These are phyloP conservation scores for Saturnispora gosingensis DNA, from an alignment of 805 yeast species.

Conservation along the genomic window DNA sequence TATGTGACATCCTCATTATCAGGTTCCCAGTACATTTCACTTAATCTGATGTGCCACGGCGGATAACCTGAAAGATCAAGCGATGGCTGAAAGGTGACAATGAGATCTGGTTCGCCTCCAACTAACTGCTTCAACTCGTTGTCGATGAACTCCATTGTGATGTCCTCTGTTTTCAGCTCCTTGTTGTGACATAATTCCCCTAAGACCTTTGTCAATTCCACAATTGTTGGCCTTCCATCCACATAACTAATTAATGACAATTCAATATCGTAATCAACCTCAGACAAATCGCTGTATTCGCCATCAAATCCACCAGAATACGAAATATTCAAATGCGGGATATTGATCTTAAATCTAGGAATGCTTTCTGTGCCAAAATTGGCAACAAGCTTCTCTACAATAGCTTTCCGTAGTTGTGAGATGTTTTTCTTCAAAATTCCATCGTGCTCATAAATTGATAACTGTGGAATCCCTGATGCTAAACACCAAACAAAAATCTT, in stretches of 20 bases:
- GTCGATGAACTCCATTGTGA: slow-evolving; percentile 68
- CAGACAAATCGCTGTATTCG: slow-evolving; percentile 23
- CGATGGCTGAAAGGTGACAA: slow-evolving; percentile 76
- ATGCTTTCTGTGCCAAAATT: slow-evolving; percentile 67
- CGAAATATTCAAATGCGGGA: slow-evolving; percentile 57
- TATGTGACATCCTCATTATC: slow-evolving; percentile 76
- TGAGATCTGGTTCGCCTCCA: slow-evolving; percentile 87
- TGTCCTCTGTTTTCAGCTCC: slow-evolving; percentile 54
- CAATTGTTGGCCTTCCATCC: slow-evolving; percentile 88
- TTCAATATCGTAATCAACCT: slow-evolving; percentile 40
- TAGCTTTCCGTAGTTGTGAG: slow-evolving; percentile 46
- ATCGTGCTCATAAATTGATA: slow-evolving; percentile 70
- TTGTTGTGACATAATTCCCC: slow-evolving; percentile 59
- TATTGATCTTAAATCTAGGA: slow-evolving; percentile 52
- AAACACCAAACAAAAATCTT: slow-evolving; percentile 81
- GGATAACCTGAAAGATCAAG: slow-evolving; percentile 91
- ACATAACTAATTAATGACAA: slow-evolving; percentile 58
- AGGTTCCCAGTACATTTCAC: slow-evolving; percentile 86
- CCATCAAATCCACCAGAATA: slow-evolving; percentile 34
- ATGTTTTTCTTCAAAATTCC: slow-evolving; percentile 54
- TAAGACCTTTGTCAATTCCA: slow-evolving; percentile 79
- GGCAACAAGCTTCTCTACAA: slow-evolving; percentile 48
- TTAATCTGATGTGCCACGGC: slow-evolving; percentile 92
- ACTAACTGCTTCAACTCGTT: slow-evolving; percentile 64
- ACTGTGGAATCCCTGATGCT: slow-evolving; percentile 71